phyloP scores from a whole-genome alignment of 257 asterid genomes.

The Penstemon barbatus region DNA sequence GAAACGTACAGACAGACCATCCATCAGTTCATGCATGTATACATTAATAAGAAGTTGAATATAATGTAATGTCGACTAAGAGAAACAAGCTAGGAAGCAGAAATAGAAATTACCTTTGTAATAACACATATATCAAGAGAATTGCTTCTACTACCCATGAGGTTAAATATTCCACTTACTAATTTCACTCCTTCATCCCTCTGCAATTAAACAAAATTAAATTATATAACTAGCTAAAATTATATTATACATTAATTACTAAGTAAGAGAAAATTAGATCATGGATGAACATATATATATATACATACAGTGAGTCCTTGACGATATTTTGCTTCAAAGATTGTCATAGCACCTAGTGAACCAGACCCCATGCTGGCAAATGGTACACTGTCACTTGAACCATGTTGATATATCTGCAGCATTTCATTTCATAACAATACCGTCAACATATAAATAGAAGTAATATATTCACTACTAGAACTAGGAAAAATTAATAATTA shows the following conservation, averaged over 20 bases:
- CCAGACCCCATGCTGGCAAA: slow-evolving; percentile 99
- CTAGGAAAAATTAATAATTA: slow-evolving; percentile 19
- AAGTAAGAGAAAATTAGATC: neutral
- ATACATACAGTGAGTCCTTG: slow-evolving; percentile 81
- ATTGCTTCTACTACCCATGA: slow-evolving; percentile 97
- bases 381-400: slow-evolving; percentile 94
- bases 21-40: neutral
- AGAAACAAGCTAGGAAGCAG: slow-evolving; percentile 5
- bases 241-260: neutral
- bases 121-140: slow-evolving; percentile 76
- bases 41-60: neutral
- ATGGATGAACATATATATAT: neutral
- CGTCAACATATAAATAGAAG: slow-evolving; percentile 5
- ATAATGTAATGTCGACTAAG: neutral
- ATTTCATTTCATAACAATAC: slow-evolving; percentile 14
- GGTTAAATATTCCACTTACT: slow-evolving; percentile 86
- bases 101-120: slow-evolving; percentile 60
- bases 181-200: slow-evolving; percentile 80
- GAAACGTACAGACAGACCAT: too few species aligned
- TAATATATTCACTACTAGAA: neutral
- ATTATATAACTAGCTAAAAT: slow-evolving; percentile 17
- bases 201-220: slow-evolving; percentile 39
- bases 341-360: slow-evolving; percentile 94
- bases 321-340: slow-evolving; percentile 84
- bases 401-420: slow-evolving; percentile 89